Evolutionary conservation across 106 monocot species (phyloP), one percentile per base, ranked within the genome.

Genomic region (Dioscorea dumetorum): DNA sequence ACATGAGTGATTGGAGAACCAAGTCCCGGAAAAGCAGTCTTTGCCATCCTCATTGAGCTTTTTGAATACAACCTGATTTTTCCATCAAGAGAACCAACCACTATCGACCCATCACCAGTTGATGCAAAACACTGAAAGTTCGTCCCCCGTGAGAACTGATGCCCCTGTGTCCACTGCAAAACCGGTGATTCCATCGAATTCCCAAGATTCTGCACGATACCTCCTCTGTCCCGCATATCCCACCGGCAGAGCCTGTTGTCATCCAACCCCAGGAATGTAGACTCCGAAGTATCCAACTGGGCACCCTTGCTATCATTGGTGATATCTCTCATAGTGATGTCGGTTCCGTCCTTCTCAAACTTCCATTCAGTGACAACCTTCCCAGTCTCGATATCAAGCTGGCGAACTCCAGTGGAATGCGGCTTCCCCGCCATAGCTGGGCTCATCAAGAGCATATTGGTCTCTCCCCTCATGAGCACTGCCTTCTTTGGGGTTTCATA

Each of bases 41-140:
- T 94, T 16, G 94, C 90, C 94, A 90, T 90, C 67, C 94, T 94
- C 94, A 94, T 90, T 5, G 94, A 94, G 49, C 80, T 90, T 59
- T 81, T 87, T 0, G 90, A 90, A 60, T 94, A 94, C 64, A 94
- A 68, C 49, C 94, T 73, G 35, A 94, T 90, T 75, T 90, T 94
- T 50, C 94, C 94, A 82, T 94, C 94, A 11, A 94, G 49, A 13
- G 94, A 94, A 4, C 94, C 94, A 33, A 94, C 90, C 14, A 87
- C 94, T 53, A 94, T 86, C 0, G 94, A 94, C 2, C 94, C 94
- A 58, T 94, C 94, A 4, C 94, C 94, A 0, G 94, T 90, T 4
- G 84, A 82, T 16, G 94, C 90, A 70, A 94, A 94, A n/a, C 87
- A 94, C 62, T 94, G 94, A 61, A 94, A 94, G 57, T 94, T 87